phyloP scores from a whole-genome alignment of 495 filamentous ascomycete species.

The Penicillium verhagenii region DNA sequence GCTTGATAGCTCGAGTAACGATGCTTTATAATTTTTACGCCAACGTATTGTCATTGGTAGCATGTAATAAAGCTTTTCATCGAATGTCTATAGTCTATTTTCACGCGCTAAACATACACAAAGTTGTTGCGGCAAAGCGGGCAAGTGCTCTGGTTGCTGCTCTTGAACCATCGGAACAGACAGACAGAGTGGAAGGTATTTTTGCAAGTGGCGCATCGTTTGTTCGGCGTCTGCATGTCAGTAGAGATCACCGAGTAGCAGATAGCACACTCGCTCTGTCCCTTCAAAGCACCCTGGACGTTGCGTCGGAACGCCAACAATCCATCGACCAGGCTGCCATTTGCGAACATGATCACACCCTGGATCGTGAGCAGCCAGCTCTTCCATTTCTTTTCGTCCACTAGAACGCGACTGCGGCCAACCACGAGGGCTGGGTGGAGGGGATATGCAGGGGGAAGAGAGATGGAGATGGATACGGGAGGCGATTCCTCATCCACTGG shows the following conservation, averaged over 20 bases:
- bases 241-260: conserved; percentile 91
- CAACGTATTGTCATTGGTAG: too few species aligned
- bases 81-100: conserved; percentile 18
- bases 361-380: conserved; percentile 82
- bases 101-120: conserved; percentile 53
- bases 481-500: conserved; percentile 84
- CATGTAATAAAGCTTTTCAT: not conserved
- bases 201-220: conserved; percentile 89
- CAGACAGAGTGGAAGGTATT: conserved; percentile 89
- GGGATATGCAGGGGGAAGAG: conserved; percentile 77
- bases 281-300: conserved; percentile 81
- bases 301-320: conserved; percentile 79
- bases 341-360: conserved; percentile 88
- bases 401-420: conserved; percentile 76
- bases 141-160: conserved; percentile 83
- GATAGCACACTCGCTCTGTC: conserved; percentile 93
- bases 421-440: conserved; percentile 74
- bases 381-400: conserved; percentile 87
- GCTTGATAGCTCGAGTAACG: too few species aligned
- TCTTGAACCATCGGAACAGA: conserved; percentile 95
- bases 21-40: too few species aligned
- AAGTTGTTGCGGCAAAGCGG: conserved; percentile 87
- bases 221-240: conserved; percentile 85
- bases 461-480: conserved; percentile 72
- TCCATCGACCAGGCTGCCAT: conserved; percentile 80